Base-by-base conservation (phyloP, 768 basidiomycete genomes). In the Paxillus rubicundulus region DNA sequence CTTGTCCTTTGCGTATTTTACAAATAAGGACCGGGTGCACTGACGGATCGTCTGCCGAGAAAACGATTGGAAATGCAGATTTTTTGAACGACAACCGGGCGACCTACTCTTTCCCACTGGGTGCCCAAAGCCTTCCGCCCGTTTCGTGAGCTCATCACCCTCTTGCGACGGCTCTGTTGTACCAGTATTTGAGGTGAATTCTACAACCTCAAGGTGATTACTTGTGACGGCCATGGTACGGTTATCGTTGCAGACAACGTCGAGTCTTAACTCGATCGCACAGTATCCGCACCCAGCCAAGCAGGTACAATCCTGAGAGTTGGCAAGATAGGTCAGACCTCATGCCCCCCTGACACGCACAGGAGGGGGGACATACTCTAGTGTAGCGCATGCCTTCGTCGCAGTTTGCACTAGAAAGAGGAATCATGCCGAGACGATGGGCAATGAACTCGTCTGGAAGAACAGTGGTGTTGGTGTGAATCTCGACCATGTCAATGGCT, bases 401-500 rank as follows among this genome's bases (percentile, higher is more conserved):
- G 60, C 92, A 95, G 58, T 89, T 90, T 36, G 84, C 76, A 70
- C 92, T 95, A 46, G 87, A 77, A 20, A 99, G 76, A 8, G 97
- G 97, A 27, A 99, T 79, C 83, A 97, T 88, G 20, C 97, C 97
- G 28, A 99, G 77, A 46, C 97, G 84, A 70, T 99, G 97, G 0
- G 94, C 92, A 55, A 99, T 88, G 74, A 94, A 97, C 73, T 99
- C 97, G 71, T 99, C 97, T 2, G 95, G 92, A 18, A 99, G 74
- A 4, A 97, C 95, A 2, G 91, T 85, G 5, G 92, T 93, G 69
- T 99, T 99, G 50, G 80, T 81, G 53, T 87, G 82, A 57, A 98
- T 88, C 70, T 93, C 89, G 10, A 98, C 96, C 72, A 96, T 87
- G 74, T 99, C 97, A 58, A 99, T 98, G 33, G 95, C 97, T 98